Conservation (phyloP, 2,329 filamentous ascomycete species). For the Talaromyces sp. region DNA sequence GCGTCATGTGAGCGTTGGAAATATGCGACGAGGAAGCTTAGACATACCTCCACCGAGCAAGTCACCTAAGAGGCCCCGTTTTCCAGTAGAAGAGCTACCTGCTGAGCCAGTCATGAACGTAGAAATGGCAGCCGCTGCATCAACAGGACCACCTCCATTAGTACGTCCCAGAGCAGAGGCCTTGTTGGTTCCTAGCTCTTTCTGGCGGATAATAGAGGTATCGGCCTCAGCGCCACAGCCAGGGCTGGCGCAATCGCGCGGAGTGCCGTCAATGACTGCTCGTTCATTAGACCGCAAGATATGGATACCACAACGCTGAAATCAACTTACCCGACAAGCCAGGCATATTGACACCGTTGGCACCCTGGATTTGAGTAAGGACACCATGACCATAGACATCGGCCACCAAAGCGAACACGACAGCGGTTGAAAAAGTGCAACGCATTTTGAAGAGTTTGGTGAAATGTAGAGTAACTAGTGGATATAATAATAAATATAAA, state of each 20-base stretch:
- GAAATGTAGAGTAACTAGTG: too few relatives aligned
- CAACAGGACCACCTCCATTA: slow-evolving; percentile 56
- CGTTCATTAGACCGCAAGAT: too few relatives aligned
- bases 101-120: slow-evolving; percentile 56
- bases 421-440: slow-evolving; percentile 45
- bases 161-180: slow-evolving; percentile 64
- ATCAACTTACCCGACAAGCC: slow-evolving; percentile 51
- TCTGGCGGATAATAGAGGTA: slow-evolving; percentile 65
- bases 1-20: too few relatives aligned
- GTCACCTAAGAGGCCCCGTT: slow-evolving; percentile 19
- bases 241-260: slow-evolving; percentile 62
- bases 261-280: slow-evolving; percentile 61
- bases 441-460: slow-evolving; percentile 41
- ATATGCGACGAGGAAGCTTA: neutral
- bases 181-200: slow-evolving; percentile 54
- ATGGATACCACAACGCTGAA: too few relatives aligned
- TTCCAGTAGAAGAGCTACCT: slow-evolving; percentile 12
- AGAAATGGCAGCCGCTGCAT: slow-evolving; percentile 55
- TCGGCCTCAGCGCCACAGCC: slow-evolving; percentile 64
- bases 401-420: slow-evolving; percentile 47
- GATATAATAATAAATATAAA: too few relatives aligned
- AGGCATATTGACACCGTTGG: slow-evolving; percentile 62
- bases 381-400: slow-evolving; percentile 58
- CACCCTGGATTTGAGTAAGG: slow-evolving; percentile 54
- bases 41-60: slow-evolving; percentile 1